A percentile compares a stretch with the other conserved stretches of the same genome.
Evolutionary conservation across 2,329 filamentous ascomycete species (phyloP).

Genomic region (Teratosphaeriaceae sp.): DNA sequence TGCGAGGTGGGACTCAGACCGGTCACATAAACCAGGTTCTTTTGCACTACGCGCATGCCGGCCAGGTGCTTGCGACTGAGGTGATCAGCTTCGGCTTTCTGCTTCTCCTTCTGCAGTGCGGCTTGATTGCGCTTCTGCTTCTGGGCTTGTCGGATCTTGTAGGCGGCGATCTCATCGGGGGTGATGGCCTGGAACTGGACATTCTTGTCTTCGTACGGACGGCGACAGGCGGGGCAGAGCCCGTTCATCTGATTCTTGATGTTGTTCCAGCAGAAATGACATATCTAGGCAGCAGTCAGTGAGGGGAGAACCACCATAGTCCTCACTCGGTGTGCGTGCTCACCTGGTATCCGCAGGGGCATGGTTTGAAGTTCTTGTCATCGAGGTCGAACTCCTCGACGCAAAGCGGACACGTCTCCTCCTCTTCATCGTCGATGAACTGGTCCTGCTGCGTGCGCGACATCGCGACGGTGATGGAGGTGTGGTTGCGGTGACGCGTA

Average conservation of each 20-base stretch:
- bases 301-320: conserved; percentile 9
- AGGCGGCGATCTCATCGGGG: conserved; percentile 75
- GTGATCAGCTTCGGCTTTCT: conserved; percentile 93
- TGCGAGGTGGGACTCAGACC: conserved; percentile 85
- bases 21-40: conserved; percentile 97
- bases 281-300: conserved; percentile 57
- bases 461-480: conserved; percentile 33
- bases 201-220: conserved; percentile 92
- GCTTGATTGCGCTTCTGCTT: conserved; percentile 93
- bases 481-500: conserved; percentile 12
- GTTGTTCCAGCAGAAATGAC: conserved; percentile 99
- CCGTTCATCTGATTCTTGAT: conserved; percentile 98
- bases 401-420: conserved; percentile 75
- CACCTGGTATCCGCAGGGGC: conserved; percentile 97
- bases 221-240: conserved; percentile 91
- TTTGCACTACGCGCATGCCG: conserved; percentile 92
- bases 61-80: conserved; percentile 94
- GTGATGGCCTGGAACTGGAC: conserved; percentile 97
- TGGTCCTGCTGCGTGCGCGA: conserved; percentile 45
- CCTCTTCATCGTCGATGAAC: conserved; percentile 49
- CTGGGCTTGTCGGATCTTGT: conserved; percentile 65
- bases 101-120: conserved; percentile 84
- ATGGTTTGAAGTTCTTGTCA: conserved; percentile 93
- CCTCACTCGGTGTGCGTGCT: conserved; percentile 21
- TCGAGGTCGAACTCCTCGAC: conserved; percentile 98